Evolutionary conservation across 148 eudicot species (phyloP).

Genomic region (Rhododendron mucronatum): DNA sequence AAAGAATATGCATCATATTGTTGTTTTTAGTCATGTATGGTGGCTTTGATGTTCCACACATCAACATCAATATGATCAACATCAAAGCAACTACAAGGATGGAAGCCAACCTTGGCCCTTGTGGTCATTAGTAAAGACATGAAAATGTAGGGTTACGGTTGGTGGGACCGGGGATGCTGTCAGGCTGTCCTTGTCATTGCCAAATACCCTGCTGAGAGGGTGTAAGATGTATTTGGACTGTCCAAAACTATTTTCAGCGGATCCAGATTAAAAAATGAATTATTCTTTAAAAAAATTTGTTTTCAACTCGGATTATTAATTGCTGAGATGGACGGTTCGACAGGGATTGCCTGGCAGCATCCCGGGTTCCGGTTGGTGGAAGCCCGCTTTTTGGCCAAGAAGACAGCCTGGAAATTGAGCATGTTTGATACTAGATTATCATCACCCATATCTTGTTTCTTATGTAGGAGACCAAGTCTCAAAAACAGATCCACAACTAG

Average conservation of each 20-base stretch:
- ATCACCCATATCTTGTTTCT: no score
- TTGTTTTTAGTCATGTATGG: no score
- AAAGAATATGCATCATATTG: no score
- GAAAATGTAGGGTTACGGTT: not conserved
- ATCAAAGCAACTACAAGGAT: not conserved
- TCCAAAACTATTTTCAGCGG: no score
- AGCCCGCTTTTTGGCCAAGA: not conserved
- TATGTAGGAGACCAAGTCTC: no score
- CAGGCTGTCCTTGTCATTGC: no score
- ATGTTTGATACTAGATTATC: not conserved
- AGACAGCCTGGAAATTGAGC: not conserved
- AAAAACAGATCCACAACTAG: no score
- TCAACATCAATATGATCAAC: not conserved
- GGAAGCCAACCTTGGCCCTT: not conserved
- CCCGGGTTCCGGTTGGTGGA: not conserved
- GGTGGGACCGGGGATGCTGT: not conserved
- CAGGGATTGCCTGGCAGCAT: no score
- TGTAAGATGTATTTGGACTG: no score
- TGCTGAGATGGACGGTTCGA: fast-evolving
- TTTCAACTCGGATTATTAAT: no score
- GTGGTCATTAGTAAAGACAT: not conserved
- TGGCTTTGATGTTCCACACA: not conserved
- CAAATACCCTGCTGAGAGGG: no score
- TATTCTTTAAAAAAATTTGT: fast-evolving
- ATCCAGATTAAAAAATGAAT: no score